Conservation (phyloP, 2,329 filamentous ascomycete species). For the Ophiocordyceps camponoti-floridani region DNA sequence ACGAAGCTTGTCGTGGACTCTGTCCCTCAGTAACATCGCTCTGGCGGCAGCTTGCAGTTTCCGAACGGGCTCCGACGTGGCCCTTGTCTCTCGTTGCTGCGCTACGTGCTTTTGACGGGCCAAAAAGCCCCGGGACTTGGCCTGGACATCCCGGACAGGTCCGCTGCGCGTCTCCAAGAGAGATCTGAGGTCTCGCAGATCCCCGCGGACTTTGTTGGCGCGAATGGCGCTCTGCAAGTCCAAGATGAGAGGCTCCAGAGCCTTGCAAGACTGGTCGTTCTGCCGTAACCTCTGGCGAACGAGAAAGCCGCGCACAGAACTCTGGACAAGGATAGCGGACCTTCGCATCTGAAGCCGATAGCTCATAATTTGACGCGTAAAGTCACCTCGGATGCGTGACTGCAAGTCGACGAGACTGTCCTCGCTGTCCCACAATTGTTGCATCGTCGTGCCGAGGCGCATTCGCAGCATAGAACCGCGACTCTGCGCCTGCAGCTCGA, state of each 20-base stretch:
- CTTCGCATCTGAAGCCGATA: conserved; percentile 70
- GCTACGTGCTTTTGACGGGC: conserved; percentile 36
- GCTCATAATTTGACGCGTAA: conserved; percentile 61
- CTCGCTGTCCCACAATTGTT: conserved; percentile 76
- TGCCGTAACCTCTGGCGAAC: conserved; percentile 44
- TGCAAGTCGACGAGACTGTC: conserved; percentile 65
- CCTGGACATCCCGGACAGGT: conserved; percentile 47
- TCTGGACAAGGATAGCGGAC: conserved; percentile 69
- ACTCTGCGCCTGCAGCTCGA: conserved; percentile 75
- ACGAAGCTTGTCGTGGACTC: conserved; percentile 33
- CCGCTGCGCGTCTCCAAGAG: conserved; percentile 44
- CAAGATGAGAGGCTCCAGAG: conserved; percentile 53
- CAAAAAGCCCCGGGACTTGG: conserved; percentile 48
- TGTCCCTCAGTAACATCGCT: conserved; percentile 44
- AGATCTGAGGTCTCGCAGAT: conserved; percentile 35
- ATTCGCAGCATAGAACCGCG: conserved; percentile 66
- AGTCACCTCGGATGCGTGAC: conserved; percentile 73
- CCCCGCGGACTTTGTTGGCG: conserved; percentile 43
- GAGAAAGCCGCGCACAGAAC: conserved; percentile 57
- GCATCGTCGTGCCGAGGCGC: conserved; percentile 66
- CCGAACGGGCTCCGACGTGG: conserved; percentile 31
- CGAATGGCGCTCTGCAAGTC: conserved; percentile 69
- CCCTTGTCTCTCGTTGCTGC: conserved; percentile 36
- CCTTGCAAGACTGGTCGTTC: conserved; percentile 50
- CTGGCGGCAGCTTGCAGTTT: conserved; percentile 49